Base-by-base conservation (phyloP, 495 filamentous ascomycete species). In the Podospora fimiseda region DNA sequence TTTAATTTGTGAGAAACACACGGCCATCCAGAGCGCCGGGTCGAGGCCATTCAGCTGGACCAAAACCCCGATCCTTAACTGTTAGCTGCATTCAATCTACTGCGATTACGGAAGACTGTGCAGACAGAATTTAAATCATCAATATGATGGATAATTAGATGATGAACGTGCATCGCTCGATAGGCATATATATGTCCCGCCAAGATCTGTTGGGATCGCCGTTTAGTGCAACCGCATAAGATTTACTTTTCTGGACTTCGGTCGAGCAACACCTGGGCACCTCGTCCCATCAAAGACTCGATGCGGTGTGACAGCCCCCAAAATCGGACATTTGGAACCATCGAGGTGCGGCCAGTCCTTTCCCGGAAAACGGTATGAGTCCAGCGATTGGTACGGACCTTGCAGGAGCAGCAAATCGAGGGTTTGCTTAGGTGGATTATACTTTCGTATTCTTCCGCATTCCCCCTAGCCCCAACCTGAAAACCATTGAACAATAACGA, bases 21-120 rank as follows among this genome's bases (percentile, higher is more conserved):
- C 13, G 42, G 30, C 50, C 51, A 51, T 44, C 53, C 47, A 39
- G 27, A 40, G 40, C 20, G 19, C 53, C 47, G 42, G 53, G 48
- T 51, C 53, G 19, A 33, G 46, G n/a, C 44, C 23, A 9, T 14
- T 9, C 42, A 18, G 42, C 42, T 11, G 16, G 22, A 19, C 42
- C 27, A 33, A 5, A 33, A 33, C 27, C 6, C 11, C 27, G 27
- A 5, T 33, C 27, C 11, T 11, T 33, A 33, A 5, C 11, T 33
- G 27, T 5, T 33, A 6, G 27, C 11, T 33, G 27, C 27, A 5
- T 33, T 6, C 6, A 11, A 6, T 6, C 27, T 11, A 6, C 5
- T 33, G 27, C 27, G 11, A 33, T 11, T 5, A 33, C 27, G 27
- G 11, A 11, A 33, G n/a, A n/a, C n/a, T n/a, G n/a, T n/a, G n/a